A percentile compares a stretch with the other conserved stretches of the same genome.
Conservation (phyloP, 306 rosid genomes). For the Leucaena leucocephala region DNA sequence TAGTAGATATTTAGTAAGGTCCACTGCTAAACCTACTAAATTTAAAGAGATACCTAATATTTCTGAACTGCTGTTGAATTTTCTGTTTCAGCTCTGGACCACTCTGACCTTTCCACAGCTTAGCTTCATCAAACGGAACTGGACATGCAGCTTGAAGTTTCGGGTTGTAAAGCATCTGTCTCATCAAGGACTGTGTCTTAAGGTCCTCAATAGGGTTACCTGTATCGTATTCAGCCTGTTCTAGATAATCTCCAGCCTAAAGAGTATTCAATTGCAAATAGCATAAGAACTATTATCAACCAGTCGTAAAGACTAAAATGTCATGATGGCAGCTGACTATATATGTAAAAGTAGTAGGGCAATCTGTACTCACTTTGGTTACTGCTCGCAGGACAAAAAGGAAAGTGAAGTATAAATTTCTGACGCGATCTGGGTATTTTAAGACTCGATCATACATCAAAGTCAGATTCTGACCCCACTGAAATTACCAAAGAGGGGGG, state of each 20-base stretch:
- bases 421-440: constrained; percentile 84
- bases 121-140: constrained; percentile 96
- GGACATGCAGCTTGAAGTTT: constrained; percentile 97
- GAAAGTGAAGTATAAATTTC: constrained; percentile 88
- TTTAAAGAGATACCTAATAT: constrained; percentile 67
- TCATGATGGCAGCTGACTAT: constrained; percentile 5
- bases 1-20: constrained; percentile 16
- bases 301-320: not conserved
- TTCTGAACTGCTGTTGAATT: constrained; percentile 92
- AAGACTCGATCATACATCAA: constrained; percentile 83
- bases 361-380: constrained; percentile 71
- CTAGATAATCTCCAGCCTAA: constrained; percentile 90
- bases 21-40: constrained; percentile 8
- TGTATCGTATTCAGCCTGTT: constrained; percentile 91
- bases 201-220: constrained; percentile 77
- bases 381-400: constrained; percentile 97
- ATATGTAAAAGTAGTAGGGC: not conserved
- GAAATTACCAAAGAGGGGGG: constrained; percentile 39
- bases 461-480: constrained; percentile 91
- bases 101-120: constrained; percentile 92
- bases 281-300: constrained; percentile 27
- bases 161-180: constrained; percentile 74
- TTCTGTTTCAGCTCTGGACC: constrained; percentile 93
- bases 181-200: constrained; percentile 77
- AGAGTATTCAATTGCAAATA: constrained; percentile 38